phyloP scores from a whole-genome alignment of 2,329 filamentous ascomycete genomes.

The Alternaria solani region DNA sequence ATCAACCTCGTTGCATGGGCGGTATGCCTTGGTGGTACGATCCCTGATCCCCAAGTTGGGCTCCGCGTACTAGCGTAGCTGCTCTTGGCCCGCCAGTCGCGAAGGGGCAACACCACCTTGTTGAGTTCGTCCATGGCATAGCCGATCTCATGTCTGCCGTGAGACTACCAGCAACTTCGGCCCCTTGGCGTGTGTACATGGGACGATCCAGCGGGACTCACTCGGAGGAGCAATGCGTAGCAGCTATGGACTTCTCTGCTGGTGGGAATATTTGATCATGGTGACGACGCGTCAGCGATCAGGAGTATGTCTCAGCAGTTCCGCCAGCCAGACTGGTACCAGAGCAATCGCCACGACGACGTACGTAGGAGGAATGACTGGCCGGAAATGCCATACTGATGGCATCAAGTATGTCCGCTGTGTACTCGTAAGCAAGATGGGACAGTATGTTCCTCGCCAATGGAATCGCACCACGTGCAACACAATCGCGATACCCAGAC shows the following conservation, averaged over 20 bases:
- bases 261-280: background rate
- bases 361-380: background rate
- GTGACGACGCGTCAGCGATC: background rate
- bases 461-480: background rate
- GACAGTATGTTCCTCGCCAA: background rate
- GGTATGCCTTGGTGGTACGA: background rate
- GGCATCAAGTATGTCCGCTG: background rate
- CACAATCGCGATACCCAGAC: background rate
- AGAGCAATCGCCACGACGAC: background rate
- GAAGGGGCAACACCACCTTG: background rate
- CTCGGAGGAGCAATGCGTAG: background rate
- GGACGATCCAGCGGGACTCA: background rate
- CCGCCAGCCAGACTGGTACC: background rate
- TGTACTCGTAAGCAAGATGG: background rate
- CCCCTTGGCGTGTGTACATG: background rate
- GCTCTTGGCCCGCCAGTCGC: slow-evolving; percentile 1
- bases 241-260: background rate
- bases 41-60: background rate
- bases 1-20: background rate
- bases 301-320: background rate
- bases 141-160: background rate
- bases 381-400: background rate
- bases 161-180: background rate
- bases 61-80: background rate
- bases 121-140: background rate